These are phyloP conservation scores for Grifola frondosa DNA, from an alignment of 1,284 basidiomycete genomes.

Conservation along the genomic window DNA sequence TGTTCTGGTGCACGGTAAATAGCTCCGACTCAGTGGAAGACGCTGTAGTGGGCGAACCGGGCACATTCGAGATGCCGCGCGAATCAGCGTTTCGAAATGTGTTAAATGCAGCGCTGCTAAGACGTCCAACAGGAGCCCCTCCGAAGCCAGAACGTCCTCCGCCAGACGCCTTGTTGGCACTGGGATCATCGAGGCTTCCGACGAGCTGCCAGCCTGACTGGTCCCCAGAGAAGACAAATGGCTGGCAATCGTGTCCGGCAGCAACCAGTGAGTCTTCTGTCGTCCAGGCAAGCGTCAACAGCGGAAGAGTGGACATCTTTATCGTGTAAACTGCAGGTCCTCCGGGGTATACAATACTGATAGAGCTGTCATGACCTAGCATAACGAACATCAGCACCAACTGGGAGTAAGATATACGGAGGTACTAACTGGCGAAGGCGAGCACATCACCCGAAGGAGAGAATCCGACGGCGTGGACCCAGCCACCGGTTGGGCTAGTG, in stretches of 20 bases:
- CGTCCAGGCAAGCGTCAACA: conserved; percentile 83
- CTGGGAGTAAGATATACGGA: neutral
- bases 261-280: conserved; percentile 82
- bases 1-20: conserved; percentile 95
- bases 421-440: conserved; percentile 83
- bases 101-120: conserved; percentile 95
- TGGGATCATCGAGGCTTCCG: conserved; percentile 85
- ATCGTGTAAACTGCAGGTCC: conserved; percentile 73
- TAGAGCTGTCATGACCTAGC: conserved; percentile 86
- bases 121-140: conserved; percentile 66
- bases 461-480: conserved; percentile 96
- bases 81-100: conserved; percentile 93
- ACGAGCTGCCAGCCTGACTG: conserved; percentile 71
- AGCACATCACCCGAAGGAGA: conserved; percentile 92
- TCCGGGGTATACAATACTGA: conserved; percentile 86
- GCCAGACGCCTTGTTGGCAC: conserved; percentile 47
- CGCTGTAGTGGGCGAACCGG: conserved; percentile 38
- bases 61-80: conserved; percentile 65
- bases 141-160: conserved; percentile 34
- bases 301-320: conserved; percentile 75
- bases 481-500: conserved; percentile 84
- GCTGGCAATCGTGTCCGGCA: conserved; percentile 98
- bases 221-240: conserved; percentile 79
- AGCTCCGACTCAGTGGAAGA: conserved; percentile 66
- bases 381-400: conserved; percentile 1